A percentile compares a stretch with the other conserved stretches of the same genome.
phyloP scores from a whole-genome alignment of 2,329 filamentous ascomycete species.

The Nemania sp. region DNA sequence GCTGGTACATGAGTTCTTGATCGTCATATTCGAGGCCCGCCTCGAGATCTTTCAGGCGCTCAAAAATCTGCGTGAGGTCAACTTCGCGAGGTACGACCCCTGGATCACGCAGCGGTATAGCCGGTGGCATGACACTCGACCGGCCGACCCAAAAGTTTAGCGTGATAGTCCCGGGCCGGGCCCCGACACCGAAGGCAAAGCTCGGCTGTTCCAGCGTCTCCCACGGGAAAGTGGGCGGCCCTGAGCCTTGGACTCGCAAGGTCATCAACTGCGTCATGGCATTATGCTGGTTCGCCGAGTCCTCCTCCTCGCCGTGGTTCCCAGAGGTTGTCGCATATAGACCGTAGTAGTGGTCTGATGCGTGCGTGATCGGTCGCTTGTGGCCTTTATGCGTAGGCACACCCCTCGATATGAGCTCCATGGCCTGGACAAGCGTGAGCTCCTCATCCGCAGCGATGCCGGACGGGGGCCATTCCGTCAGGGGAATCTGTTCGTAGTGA shows the following conservation, averaged over 20 bases:
- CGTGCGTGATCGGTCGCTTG: constrained; percentile 58
- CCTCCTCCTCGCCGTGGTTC: constrained; percentile 46
- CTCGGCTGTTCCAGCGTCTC: constrained; percentile 76
- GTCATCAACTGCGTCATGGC: constrained; percentile 64
- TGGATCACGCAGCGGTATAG: constrained; percentile 62
- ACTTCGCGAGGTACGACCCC: constrained; percentile 65
- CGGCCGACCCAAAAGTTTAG: constrained; percentile 70
- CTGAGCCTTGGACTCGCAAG: constrained; percentile 50
- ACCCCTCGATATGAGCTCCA: constrained; percentile 62
- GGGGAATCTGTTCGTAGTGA: constrained; percentile 42
- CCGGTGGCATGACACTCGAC: constrained; percentile 59
- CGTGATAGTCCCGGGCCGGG: constrained; percentile 70
- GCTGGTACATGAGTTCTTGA: constrained; percentile 61
- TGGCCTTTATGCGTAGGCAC: constrained; percentile 62
- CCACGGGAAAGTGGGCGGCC: constrained; percentile 59
- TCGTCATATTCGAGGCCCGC: constrained; percentile 51
- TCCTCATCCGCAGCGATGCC: constrained; percentile 55
- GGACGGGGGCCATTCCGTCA: constrained; percentile 62
- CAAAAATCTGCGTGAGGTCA: constrained; percentile 60
- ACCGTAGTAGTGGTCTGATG: constrained; percentile 58
- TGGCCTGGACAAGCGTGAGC: constrained; percentile 58
- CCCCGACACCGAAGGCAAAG: constrained; percentile 69
- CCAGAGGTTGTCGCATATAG: constrained; percentile 58
- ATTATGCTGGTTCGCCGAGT: constrained; percentile 56
- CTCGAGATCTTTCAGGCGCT: constrained; percentile 64